Evolutionary conservation across 1,139 yeast genomes (phyloP).

Genomic region (Protomyces inouyei): DNA sequence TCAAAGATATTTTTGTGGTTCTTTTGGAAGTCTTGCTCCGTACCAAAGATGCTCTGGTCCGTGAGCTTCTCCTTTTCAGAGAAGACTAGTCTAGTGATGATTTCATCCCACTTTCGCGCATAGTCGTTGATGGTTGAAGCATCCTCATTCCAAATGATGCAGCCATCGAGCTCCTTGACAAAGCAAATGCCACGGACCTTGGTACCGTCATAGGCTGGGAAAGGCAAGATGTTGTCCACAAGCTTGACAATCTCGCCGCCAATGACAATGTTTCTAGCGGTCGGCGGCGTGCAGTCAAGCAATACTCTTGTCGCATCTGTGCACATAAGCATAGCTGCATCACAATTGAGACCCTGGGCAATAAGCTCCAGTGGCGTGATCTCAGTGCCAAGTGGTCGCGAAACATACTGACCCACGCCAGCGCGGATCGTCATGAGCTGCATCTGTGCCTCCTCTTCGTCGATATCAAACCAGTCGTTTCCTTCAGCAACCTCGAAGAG

Average conservation of each 20-base stretch:
- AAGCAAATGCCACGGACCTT: conserved; percentile 22
- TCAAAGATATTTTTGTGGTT: not conserved
- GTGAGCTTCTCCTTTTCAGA: conserved; percentile 11
- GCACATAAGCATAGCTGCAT: conserved; percentile 21
- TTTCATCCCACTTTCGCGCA: conserved; percentile 21
- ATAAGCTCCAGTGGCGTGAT: conserved; percentile 20
- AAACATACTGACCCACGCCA: conserved; percentile 15
- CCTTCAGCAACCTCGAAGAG: conserved; percentile 27
- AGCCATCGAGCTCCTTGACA: conserved; percentile 29
- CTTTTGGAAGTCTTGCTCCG: conserved; percentile 1
- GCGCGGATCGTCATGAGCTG: conserved; percentile 22
- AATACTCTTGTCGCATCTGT: conserved; percentile 23
- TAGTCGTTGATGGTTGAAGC: conserved; percentile 23
- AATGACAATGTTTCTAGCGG: conserved; percentile 13
- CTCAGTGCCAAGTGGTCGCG: conserved; percentile 19
- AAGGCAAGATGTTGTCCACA: conserved; percentile 18
- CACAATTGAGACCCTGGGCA: conserved; percentile 25
- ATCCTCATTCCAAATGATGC: conserved; percentile 31
- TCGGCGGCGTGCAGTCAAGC: conserved; percentile 20
- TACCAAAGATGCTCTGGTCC: conserved; percentile 15
- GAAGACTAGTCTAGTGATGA: conserved; percentile 14
- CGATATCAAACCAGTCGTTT: conserved; percentile 26
- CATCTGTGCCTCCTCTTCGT: conserved; percentile 23
- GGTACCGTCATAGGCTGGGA: conserved; percentile 21
- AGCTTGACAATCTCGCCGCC: conserved; percentile 18